phyloP scores from a whole-genome alignment of 805 yeast genomes.

The Naumovozyma baii region DNA sequence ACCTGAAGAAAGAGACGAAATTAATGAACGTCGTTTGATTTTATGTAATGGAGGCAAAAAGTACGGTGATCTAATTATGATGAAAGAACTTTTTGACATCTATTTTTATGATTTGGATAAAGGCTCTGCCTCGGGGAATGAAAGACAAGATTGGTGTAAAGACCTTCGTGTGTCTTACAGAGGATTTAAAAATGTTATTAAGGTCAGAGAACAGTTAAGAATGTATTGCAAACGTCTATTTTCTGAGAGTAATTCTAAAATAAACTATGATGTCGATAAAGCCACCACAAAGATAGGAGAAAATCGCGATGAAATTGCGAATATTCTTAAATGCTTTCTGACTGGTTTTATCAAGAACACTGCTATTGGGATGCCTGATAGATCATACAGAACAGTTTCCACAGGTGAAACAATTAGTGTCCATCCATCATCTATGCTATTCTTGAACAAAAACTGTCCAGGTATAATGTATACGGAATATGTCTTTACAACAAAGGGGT shows the following conservation, averaged over 20 bases:
- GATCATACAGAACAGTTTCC: slow-evolving; percentile 78
- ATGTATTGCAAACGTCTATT: slow-evolving; percentile 17
- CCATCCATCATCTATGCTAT: slow-evolving; percentile 83
- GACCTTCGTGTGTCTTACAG: slow-evolving; percentile 66
- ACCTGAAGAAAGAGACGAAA: slow-evolving; percentile 73
- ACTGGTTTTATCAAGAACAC: slow-evolving; percentile 79
- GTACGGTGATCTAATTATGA: slow-evolving; percentile 75
- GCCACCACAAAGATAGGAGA: slow-evolving; percentile 13
- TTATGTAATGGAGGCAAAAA: slow-evolving; percentile 60
- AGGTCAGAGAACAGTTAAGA: slow-evolving; percentile 63
- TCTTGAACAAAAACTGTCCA: slow-evolving; percentile 63
- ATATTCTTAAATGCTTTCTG: slow-evolving; percentile 67
- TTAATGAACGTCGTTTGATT: slow-evolving; percentile 63
- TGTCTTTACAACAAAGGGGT: slow-evolving; percentile 86
- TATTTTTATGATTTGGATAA: slow-evolving; percentile 25
- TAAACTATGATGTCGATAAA: slow-evolving; percentile 4
- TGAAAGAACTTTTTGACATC: slow-evolving; percentile 66
- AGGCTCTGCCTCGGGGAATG: slow-evolving; percentile 33
- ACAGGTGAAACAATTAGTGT: slow-evolving; percentile 78
- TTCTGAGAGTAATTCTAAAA: slow-evolving; percentile 1
- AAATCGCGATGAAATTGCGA: slow-evolving; percentile 29
- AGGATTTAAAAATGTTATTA: slow-evolving; percentile 68
- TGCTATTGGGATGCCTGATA: slow-evolving; percentile 90
- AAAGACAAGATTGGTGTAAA: slow-evolving; percentile 73
- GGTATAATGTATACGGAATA: slow-evolving; percentile 92